These are phyloP conservation scores for Erysimum pusillum DNA, from an alignment of 441 rosid species.

Conservation along the genomic window DNA sequence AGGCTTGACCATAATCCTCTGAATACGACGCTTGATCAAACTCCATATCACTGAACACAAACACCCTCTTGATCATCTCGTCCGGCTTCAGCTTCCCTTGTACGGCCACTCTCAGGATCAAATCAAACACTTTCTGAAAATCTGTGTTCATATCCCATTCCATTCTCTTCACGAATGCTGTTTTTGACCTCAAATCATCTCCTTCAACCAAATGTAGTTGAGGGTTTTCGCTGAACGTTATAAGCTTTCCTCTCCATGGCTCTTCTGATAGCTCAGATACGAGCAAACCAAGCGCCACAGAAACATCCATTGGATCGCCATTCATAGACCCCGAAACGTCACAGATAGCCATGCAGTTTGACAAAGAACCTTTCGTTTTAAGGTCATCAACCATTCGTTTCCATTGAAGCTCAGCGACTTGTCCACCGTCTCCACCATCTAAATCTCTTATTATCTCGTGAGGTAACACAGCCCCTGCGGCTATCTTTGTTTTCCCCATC, in stretches of 20 bases:
- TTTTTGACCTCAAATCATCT: conserved; percentile 44
- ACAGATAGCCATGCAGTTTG: conserved; percentile 58
- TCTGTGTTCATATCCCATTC: conserved; percentile 48
- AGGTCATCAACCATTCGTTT: conserved; percentile 57
- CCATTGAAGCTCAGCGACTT: conserved; percentile 58
- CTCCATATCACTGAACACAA: conserved; percentile 68
- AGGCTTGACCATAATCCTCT: too few species aligned
- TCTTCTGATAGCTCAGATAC: conserved; percentile 61
- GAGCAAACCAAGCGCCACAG: conserved; percentile 63
- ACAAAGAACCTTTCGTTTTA: conserved; percentile 50
- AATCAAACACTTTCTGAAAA: conserved; percentile 57
- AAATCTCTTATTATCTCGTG: conserved; percentile 53
- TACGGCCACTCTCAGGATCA: conserved; percentile 52
- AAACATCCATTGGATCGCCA: conserved; percentile 62
- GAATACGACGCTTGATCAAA: conserved; percentile 51
- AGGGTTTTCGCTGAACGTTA: conserved; percentile 60
- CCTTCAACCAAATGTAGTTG: conserved; percentile 55
- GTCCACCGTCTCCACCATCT: conserved; percentile 43
- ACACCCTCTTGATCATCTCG: conserved; percentile 58
- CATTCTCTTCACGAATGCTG: conserved; percentile 47
- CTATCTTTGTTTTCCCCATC: conserved; percentile 50
- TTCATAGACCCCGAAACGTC: conserved; percentile 62
- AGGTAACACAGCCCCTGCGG: conserved; percentile 58
- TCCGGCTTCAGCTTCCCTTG: conserved; percentile 46
- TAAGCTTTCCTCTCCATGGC: conserved; percentile 67